Conservation (phyloP, 306 rosid species). For the Fagus crenata region DNA sequence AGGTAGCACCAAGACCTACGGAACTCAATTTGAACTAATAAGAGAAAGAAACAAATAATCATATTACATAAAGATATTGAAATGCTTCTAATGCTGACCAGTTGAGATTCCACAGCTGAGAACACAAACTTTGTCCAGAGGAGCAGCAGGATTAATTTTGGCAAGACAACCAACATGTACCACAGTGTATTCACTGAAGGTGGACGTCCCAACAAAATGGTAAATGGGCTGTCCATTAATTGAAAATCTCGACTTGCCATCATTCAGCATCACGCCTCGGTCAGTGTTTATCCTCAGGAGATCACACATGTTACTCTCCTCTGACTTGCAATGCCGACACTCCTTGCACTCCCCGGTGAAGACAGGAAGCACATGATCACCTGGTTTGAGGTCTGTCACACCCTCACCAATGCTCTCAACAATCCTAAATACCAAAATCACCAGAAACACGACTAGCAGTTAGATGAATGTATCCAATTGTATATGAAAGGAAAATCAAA, state of each 20-base stretch:
- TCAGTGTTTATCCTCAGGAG: constrained; percentile 74
- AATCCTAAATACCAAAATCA: too few species aligned
- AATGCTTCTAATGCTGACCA: constrained; percentile 36
- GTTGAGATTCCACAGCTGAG: constrained; percentile 93
- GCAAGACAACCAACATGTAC: constrained; percentile 72
- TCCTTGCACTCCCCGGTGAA: too few species aligned
- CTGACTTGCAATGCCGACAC: constrained; percentile 62
- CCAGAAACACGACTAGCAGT: too few species aligned
- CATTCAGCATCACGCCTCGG: constrained; percentile 67
- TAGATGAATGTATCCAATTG: too few species aligned
- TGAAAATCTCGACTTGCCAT: constrained; percentile 62
- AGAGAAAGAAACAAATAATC: too few species aligned
- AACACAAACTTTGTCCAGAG: constrained; percentile 87
- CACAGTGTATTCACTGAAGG: constrained; percentile 84
- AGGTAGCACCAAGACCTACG: constrained; percentile 61
- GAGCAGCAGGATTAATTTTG: constrained; percentile 80
- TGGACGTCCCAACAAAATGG: constrained; percentile 87
- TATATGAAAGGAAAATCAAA: too few species aligned
- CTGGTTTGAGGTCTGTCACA: too few species aligned
- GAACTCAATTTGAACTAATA: too few species aligned
- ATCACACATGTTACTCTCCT: constrained; percentile 92
- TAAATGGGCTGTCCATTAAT: constrained; percentile 63
- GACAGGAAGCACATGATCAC: too few species aligned
- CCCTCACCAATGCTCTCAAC: too few species aligned
- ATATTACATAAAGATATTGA: too few species aligned